Percentiles rank a stretch among this genome's conserved stretches.
Evolutionary conservation across 2,329 filamentous ascomycete genomes (phyloP).

Genomic region (Xylaria multiplex): DNA sequence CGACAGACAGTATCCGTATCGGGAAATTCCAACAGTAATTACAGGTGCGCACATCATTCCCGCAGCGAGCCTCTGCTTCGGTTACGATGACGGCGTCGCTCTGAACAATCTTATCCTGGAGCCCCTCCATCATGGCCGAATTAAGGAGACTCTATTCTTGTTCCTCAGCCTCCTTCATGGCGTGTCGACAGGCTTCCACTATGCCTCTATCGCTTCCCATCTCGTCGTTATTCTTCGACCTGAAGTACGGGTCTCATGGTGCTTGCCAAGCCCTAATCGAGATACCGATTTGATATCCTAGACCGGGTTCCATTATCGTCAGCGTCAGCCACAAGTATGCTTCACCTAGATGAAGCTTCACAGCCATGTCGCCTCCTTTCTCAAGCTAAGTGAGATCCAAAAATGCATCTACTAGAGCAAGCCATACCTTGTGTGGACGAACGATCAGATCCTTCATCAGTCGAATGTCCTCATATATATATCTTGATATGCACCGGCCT

Average conservation of each 20-base stretch:
- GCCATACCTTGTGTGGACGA: conserved; percentile 11
- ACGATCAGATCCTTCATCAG: conserved; percentile 17
- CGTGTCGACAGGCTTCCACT: neutral
- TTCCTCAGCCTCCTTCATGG: conserved; percentile 2
- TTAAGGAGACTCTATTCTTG: conserved; percentile 19
- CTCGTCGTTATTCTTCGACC: neutral
- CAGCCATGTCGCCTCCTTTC: conserved; percentile 17
- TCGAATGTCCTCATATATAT: conserved; percentile 11
- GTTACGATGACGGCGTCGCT: neutral
- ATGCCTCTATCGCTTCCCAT: neutral
- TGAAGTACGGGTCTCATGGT: conserved; percentile 1
- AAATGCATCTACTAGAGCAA: conserved; percentile 18
- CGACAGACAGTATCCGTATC: conserved; percentile 4
- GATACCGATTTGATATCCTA: conserved; percentile 19
- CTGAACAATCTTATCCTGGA: conserved; percentile 5
- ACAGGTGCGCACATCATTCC: neutral
- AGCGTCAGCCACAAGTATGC: conserved; percentile 25
- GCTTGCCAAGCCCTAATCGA: conserved; percentile 7
- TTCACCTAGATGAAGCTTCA: conserved; percentile 14
- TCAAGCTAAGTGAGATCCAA: conserved; percentile 22
- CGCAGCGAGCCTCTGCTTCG: neutral
- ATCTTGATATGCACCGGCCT: conserved; percentile 2
- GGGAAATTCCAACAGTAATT: conserved; percentile 5
- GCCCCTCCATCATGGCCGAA: conserved; percentile 1
- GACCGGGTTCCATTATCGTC: conserved; percentile 21